phyloP scores from a whole-genome alignment of 148 eudicot genomes.

The Vaccinium corymbosum region DNA sequence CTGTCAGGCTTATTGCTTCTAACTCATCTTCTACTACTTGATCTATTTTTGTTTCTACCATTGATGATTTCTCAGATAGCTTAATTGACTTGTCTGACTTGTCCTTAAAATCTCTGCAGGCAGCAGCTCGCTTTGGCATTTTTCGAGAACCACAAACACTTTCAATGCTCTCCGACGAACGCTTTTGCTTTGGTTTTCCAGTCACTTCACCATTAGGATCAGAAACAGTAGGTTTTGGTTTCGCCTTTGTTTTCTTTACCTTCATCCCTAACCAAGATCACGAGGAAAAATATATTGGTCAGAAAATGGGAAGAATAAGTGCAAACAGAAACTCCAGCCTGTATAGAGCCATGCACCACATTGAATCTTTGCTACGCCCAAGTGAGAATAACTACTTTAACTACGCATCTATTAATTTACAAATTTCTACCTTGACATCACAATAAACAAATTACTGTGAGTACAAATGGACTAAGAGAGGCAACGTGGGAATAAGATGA shows the following conservation, averaged over 20 bases:
- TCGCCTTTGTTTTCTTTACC: constrained; percentile 12
- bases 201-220: constrained; percentile 5
- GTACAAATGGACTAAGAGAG: not conserved
- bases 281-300: not conserved
- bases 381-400: not conserved
- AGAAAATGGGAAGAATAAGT: not conserved
- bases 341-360: not conserved
- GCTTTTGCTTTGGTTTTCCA: constrained; percentile 14
- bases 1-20: constrained; percentile 66
- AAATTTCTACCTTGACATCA: not conserved
- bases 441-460: not conserved
- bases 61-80: constrained; percentile 43
- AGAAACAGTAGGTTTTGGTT: constrained; percentile 4
- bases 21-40: constrained; percentile 59
- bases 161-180: constrained; percentile 4
- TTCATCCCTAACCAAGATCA: constrained; percentile 11
- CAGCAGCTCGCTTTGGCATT: constrained; percentile 91
- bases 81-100: constrained; percentile 52
- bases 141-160: constrained; percentile 46
- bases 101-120: constrained; percentile 78
- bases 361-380: not conserved
- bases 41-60: constrained; percentile 54
- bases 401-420: not conserved
- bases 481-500: not conserved
- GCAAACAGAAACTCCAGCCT: not conserved